Percentiles rank a stretch among this genome's conserved stretches.
Evolutionary conservation across 2,329 filamentous ascomycete species (phyloP).

Genomic region (Metarhizium brunneum): DNA sequence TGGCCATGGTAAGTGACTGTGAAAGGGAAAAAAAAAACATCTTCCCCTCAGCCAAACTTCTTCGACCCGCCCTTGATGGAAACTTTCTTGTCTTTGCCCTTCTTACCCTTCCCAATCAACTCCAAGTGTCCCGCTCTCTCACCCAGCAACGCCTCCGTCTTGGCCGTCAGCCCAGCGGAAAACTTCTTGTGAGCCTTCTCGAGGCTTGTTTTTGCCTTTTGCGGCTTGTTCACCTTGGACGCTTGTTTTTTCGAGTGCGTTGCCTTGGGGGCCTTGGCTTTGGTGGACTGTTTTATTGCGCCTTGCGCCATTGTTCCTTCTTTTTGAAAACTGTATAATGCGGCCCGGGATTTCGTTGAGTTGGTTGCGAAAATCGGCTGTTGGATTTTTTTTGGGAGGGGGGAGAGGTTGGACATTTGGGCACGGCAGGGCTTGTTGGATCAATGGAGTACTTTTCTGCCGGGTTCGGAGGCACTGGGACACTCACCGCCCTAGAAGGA

Average conservation of each 20-base stretch:
- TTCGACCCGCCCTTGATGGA: conserved; percentile 39
- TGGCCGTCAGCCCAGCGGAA: conserved; percentile 41
- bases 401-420: not conserved
- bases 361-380: not conserved
- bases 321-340: not conserved
- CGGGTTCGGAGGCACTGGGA: not conserved
- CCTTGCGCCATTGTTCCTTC: conserved; percentile 42
- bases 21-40: too few relatives aligned
- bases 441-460: not conserved
- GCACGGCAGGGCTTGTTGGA: not conserved
- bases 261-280: conserved; percentile 29
- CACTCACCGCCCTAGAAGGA: not conserved
- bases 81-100: conserved; percentile 27
- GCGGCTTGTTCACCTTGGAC: conserved; percentile 40
- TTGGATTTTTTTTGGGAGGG: not conserved
- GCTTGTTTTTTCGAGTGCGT: conserved; percentile 33
- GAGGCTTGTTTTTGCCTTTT: conserved; percentile 33
- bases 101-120: conserved; percentile 48
- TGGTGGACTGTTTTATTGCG: conserved; percentile 36
- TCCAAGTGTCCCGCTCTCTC: conserved; percentile 52
- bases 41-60: conserved; percentile 41
- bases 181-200: conserved; percentile 48
- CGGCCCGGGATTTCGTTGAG: not conserved
- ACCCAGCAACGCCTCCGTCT: conserved; percentile 49
- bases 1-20: too few relatives aligned